These are phyloP conservation scores for Stephanodiscus minutulus DNA, from an alignment of 108 stramenopile genomes.

Conservation along the genomic window DNA sequence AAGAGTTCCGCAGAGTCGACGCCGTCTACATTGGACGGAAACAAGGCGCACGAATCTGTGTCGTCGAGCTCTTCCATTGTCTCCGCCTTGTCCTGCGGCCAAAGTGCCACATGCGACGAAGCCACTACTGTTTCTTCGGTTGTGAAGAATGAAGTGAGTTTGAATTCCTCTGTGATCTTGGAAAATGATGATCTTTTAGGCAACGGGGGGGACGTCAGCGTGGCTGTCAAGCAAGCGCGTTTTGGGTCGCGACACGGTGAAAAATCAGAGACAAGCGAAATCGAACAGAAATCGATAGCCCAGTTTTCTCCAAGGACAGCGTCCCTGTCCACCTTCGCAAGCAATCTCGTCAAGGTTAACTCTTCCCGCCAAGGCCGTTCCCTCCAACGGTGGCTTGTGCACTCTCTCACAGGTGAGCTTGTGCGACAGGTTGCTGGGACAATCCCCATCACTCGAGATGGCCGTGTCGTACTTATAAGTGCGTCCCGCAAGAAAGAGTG, in stretches of 20 bases:
- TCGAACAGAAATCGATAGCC: neutral
- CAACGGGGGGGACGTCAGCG: neutral
- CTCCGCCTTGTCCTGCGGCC: neutral
- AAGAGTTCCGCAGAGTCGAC: neutral
- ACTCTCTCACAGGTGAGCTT: conserved; percentile 40
- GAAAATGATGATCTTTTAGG: conserved; percentile 15
- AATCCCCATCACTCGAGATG: conserved; percentile 76
- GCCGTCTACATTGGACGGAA: neutral
- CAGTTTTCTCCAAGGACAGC: neutral
- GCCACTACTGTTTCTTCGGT: neutral
- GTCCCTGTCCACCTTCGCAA: conserved; percentile 33
- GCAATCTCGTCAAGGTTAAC: conserved; percentile 55
- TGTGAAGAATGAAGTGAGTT: conserved; percentile 21
- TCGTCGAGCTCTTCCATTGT: conserved; percentile 24
- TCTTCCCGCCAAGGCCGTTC: conserved; percentile 72
- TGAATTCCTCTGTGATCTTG: conserved; percentile 14
- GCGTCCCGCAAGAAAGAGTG: conserved; percentile 82
- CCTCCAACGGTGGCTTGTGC: conserved; percentile 67
- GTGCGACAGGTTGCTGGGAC: conserved; percentile 77
- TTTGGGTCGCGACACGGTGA: neutral
- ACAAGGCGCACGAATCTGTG: conserved; percentile 11
- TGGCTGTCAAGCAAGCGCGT: neutral
- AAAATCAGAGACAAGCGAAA: neutral
- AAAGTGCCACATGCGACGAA: neutral
- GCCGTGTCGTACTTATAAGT: conserved; percentile 76